Conservation (phyloP, 345 rosid species). For the Punica granatum region DNA sequence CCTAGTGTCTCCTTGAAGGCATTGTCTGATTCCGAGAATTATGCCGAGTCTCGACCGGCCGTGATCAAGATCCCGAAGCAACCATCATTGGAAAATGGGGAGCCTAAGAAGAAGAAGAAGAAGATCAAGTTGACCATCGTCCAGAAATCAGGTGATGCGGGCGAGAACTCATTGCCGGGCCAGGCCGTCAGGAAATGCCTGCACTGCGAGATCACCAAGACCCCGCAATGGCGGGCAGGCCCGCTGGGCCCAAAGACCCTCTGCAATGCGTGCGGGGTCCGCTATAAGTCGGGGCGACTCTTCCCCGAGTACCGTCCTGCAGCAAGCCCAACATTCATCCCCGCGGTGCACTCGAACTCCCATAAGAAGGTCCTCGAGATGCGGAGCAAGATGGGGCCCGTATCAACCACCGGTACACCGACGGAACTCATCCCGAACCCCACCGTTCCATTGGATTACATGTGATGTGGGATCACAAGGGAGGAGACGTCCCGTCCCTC, state of each 20-base stretch:
- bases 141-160: not conserved
- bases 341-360: constrained; percentile 38
- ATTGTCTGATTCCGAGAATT: constrained; percentile 41
- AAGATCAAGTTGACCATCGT: constrained; percentile 24
- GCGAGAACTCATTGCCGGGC: not conserved
- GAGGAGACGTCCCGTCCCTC: not conserved
- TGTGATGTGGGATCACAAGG: constrained; percentile 3
- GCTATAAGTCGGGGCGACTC: constrained; percentile 45
- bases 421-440: constrained; percentile 15
- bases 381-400: constrained; percentile 4
- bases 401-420: not conserved
- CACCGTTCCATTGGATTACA: constrained; percentile 5
- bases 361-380: constrained; percentile 44
- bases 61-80: constrained; percentile 50
- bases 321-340: constrained; percentile 41
- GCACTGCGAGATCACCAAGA: constrained; percentile 46
- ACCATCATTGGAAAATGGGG: constrained; percentile 30
- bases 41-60: constrained; percentile 44
- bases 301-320: constrained; percentile 50
- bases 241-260: constrained; percentile 50
- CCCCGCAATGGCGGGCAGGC: constrained; percentile 55
- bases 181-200: constrained; percentile 26
- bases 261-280: constrained; percentile 49
- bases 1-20: constrained; percentile 18
- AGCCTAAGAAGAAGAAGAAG: constrained; percentile 50